A percentile compares a stretch with the other conserved stretches of the same genome.
phyloP scores from a whole-genome alignment of 371 early-diverging fungal species.

The Zychaea mexicana region DNA sequence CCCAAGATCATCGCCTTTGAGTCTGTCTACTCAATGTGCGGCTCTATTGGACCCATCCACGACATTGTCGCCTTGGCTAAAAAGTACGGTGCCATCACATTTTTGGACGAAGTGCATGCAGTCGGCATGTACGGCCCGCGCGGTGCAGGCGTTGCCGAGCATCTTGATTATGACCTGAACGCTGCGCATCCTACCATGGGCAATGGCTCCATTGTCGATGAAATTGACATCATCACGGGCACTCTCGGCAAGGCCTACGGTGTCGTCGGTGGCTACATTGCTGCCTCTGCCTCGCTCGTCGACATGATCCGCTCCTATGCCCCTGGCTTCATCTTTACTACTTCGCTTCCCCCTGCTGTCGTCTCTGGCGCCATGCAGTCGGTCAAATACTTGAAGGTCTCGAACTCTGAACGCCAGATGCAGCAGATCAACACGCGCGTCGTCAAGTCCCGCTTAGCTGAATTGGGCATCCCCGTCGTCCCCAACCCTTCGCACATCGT shows the following conservation, averaged over 20 bases:
- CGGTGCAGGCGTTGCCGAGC: constrained; percentile 97
- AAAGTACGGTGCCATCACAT: constrained; percentile 98
- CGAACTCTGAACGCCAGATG: constrained; percentile 80
- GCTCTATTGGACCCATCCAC: constrained; percentile 95
- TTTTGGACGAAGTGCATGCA: constrained; percentile 98
- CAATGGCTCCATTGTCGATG: constrained; percentile 76
- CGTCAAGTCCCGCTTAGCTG: constrained; percentile 81
- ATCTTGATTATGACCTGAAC: constrained; percentile 81
- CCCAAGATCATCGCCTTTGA: constrained; percentile 99
- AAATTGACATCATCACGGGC: constrained; percentile 96
- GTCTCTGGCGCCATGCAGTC: constrained; percentile 91
- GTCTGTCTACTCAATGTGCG: constrained; percentile 98
- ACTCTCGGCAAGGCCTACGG: constrained; percentile 98
- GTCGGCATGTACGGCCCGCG: constrained; percentile 98
- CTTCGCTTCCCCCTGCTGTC: constrained; percentile 94
- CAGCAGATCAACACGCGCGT: constrained; percentile 91
- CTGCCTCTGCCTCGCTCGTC: constrained; percentile 84
- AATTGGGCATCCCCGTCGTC: constrained; percentile 92
- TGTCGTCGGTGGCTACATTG: constrained; percentile 98
- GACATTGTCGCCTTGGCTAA: constrained; percentile 92
- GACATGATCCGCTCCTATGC: constrained; percentile 98
- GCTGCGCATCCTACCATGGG: constrained; percentile 52
- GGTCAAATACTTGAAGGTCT: constrained; percentile 86
- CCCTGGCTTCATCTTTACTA: constrained; percentile 99
- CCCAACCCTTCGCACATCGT: constrained; percentile 99